Conservation (phyloP, 2,329 filamentous ascomycete genomes). For the Beauveria pseudobassiana region DNA sequence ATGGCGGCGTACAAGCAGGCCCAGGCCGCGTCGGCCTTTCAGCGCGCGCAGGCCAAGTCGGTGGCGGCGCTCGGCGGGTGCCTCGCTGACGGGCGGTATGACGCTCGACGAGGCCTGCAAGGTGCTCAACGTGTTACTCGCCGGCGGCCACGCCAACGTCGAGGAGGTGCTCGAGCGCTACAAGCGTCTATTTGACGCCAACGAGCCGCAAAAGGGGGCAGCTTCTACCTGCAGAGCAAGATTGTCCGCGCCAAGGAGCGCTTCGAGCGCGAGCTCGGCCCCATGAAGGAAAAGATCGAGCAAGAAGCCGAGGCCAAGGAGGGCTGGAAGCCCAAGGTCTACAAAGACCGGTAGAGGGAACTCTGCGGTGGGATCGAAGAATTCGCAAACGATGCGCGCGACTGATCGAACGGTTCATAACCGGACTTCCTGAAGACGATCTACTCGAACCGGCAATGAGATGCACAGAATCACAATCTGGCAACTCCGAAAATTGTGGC, state of each 20-base stretch:
- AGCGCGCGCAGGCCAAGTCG: conserved; percentile 61
- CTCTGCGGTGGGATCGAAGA: neutral
- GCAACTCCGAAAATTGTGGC: neutral
- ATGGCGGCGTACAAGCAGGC: conserved; percentile 94
- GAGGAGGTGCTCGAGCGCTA: conserved; percentile 78
- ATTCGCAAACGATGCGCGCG: neutral
- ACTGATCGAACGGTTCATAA: neutral
- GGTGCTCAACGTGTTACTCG: conserved; percentile 91
- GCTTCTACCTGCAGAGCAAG: conserved; percentile 98
- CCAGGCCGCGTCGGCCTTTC: conserved; percentile 75
- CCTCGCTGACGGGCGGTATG: conserved; percentile 60
- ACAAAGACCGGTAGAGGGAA: conserved; percentile 63
- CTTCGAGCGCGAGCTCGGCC: conserved; percentile 78
- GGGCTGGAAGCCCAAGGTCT: conserved; percentile 92
- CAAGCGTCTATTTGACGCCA: conserved; percentile 89
- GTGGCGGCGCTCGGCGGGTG: conserved; percentile 47
- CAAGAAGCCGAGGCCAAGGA: conserved; percentile 72
- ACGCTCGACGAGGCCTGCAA: conserved; percentile 95
- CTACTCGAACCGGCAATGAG: neutral
- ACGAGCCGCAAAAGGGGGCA: conserved; percentile 91
- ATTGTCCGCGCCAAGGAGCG: conserved; percentile 84
- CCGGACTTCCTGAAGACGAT: neutral
- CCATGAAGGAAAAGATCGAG: conserved; percentile 61
- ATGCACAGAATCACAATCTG: neutral
- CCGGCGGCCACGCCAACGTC: conserved; percentile 64